These are phyloP conservation scores for Heterobasidion occidentale DNA, from an alignment of 1,284 basidiomycete genomes.

Conservation along the genomic window DNA sequence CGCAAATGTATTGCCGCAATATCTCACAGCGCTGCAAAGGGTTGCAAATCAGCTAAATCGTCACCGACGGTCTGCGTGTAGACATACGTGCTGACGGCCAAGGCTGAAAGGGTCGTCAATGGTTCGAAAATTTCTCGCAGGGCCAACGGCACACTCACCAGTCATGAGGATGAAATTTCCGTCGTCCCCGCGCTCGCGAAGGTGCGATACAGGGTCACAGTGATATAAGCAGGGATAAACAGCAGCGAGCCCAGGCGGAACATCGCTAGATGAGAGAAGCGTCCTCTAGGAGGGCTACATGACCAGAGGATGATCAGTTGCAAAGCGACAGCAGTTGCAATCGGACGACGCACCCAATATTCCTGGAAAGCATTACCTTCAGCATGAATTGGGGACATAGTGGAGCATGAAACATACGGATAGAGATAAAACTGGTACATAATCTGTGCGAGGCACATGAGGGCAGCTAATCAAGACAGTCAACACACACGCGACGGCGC, in stretches of 20 bases:
- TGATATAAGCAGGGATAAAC: conserved; percentile 74
- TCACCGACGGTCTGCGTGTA: not conserved
- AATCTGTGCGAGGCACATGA: conserved; percentile 78
- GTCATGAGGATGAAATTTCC: conserved; percentile 67
- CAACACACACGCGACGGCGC: not conserved
- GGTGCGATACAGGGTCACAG: conserved; percentile 60
- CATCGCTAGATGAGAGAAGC: conserved; percentile 80
- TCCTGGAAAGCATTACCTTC: conserved; percentile 27
- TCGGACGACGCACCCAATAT: conserved; percentile 38
- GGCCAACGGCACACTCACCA: conserved; percentile 31
- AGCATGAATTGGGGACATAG: conserved; percentile 8
- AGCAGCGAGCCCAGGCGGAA: conserved; percentile 72
- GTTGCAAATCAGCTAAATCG: not conserved
- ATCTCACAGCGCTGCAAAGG: conserved; percentile 44
- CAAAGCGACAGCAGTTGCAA: not conserved
- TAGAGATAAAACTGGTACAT: conserved; percentile 82
- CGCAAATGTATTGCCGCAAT: conserved; percentile 68
- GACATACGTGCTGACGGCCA: conserved; percentile 68
- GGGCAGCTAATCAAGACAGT: conserved; percentile 41
- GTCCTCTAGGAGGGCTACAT: conserved; percentile 56
- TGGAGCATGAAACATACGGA: conserved; percentile 47
- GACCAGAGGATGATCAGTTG: not conserved
- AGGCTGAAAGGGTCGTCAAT: conserved; percentile 29
- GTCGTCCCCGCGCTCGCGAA: conserved; percentile 56
- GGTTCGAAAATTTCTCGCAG: conserved; percentile 6